Evolutionary conservation across 495 filamentous ascomycete genomes (phyloP), one percentile per base, ranked within the genome.

Genomic region (Friedmanniomyces endolithicus): DNA sequence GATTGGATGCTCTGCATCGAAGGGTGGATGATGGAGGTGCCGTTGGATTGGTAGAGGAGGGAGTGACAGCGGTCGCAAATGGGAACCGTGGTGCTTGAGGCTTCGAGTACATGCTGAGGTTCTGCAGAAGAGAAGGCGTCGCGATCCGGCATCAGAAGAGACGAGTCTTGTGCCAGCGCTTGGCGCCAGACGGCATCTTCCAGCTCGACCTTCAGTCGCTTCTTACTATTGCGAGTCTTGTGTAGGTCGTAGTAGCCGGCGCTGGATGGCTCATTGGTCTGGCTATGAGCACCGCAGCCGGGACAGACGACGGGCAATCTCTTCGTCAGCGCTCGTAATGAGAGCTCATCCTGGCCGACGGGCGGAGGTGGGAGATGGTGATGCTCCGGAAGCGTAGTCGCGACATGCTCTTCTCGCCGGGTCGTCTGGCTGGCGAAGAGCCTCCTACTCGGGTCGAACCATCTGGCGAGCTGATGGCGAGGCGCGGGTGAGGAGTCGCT

Each of bases 31-130:
- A 89, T 85, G 14, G 86, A 75, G 9, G 77, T 71, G 6, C 82
- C 87, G 17, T 72, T 70, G 39, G 80, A 77, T 59, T 97, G 82
- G 63, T 96, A 82, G 27, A 83, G 64, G 8, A 99, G 70, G 9
- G 79, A 71, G 65, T 95, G 88, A 66, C 92, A 99, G 55, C 92
- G 79, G 61, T 89, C 85, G 67, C 92, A 99, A 16, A 94, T 59
- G 0, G 82, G 82, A 8, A 57, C 22, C 20, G 23, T 48, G 57
- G 40, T 23, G 57, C 6, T 24, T 40, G 44, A 29, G 34, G 23
- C 27, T 47, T 8, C 9, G 6, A 14, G 6, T 41, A 14, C 12
- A 41, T 1, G n/a, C 40, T 41, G 16, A 14, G 44, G 19, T 27
- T 37, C 22, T 43, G 17, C 14, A 12, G 52, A 19, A 14, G 58